These are phyloP conservation scores for Kwoniella heveanensis DNA, from an alignment of 768 basidiomycete genomes.

Conservation along the genomic window DNA sequence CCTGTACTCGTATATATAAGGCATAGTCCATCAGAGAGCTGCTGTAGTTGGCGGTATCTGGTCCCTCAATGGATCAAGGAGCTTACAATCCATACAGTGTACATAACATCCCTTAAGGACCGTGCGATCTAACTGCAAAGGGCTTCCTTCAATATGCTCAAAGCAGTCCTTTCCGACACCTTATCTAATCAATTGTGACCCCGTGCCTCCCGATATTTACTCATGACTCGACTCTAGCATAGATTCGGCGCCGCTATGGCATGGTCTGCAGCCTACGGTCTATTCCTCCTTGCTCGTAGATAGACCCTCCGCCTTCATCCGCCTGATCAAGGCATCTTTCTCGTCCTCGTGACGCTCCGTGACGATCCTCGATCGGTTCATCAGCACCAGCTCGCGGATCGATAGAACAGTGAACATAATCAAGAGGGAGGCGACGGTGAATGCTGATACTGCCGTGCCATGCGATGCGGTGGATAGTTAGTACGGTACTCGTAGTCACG, in stretches of 20 bases:
- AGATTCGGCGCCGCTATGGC: too few species aligned
- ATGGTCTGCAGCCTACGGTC: too few species aligned
- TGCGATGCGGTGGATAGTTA: too few species aligned
- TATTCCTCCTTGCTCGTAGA: constrained; percentile 1
- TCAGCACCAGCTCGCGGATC: constrained; percentile 6
- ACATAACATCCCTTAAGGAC: neutral
- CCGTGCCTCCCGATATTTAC: neutral
- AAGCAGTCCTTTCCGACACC: constrained; percentile 1
- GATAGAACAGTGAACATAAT: neutral
- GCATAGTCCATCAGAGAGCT: too few species aligned
- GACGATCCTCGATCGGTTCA: neutral
- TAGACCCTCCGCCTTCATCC: neutral
- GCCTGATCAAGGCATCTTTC: constrained; percentile 4
- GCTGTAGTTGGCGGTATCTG: too few species aligned
- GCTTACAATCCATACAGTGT: too few species aligned
- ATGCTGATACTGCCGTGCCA: neutral
- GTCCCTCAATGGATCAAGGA: too few species aligned
- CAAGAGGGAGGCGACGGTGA: neutral
- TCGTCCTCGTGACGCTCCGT: neutral
- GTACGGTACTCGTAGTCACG: too few species aligned
- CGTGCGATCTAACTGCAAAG: neutral
- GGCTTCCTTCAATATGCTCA: neutral
- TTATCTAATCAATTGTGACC: too few species aligned
- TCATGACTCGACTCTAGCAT: too few species aligned
- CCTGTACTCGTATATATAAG: too few species aligned